Evolutionary conservation across 2,329 filamentous ascomycete genomes (phyloP).

Genomic region (Colletotrichum costaricense): DNA sequence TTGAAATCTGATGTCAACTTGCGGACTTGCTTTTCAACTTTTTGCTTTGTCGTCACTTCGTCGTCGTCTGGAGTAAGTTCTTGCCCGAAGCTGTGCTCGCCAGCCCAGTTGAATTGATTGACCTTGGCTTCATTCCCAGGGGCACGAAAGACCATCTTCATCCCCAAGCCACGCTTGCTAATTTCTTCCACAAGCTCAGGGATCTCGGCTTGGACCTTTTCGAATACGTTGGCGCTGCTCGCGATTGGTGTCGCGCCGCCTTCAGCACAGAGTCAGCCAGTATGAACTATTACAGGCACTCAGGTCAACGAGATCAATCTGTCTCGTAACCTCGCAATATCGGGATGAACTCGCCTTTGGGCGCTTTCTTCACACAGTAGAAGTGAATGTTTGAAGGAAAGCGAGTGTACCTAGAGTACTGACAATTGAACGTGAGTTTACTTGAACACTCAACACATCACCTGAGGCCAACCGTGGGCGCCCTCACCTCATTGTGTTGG

Average conservation of each 20-base stretch:
- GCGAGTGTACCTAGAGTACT: constrained; percentile 37
- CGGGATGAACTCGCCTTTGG: constrained; percentile 6
- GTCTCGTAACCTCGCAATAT: too few relatives aligned
- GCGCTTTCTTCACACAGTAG: constrained; percentile 34
- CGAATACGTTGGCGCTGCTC: constrained; percentile 30
- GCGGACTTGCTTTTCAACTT: constrained; percentile 35
- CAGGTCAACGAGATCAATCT: too few relatives aligned
- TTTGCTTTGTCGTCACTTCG: constrained; percentile 14
- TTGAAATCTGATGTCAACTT: constrained; percentile 32
- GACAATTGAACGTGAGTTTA: not conserved
- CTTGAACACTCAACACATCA: not conserved
- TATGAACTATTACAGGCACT: not conserved
- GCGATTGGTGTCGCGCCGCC: constrained; percentile 35
- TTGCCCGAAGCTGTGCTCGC: constrained; percentile 41
- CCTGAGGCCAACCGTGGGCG: too few relatives aligned
- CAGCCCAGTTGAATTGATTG: constrained; percentile 37
- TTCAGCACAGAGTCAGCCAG: not conserved
- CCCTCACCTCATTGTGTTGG: constrained; percentile 37
- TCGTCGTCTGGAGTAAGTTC: constrained; percentile 40
- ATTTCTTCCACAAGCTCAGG: constrained; percentile 36
- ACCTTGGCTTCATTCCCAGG: constrained; percentile 35
- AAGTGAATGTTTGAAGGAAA: constrained; percentile 37
- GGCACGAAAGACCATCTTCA: constrained; percentile 38
- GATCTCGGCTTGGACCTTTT: constrained; percentile 32
- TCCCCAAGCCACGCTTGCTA: constrained; percentile 33